These are phyloP conservation scores for Penicillium robsamsonii DNA, from an alignment of 495 filamentous ascomycete genomes.

Conservation along the genomic window DNA sequence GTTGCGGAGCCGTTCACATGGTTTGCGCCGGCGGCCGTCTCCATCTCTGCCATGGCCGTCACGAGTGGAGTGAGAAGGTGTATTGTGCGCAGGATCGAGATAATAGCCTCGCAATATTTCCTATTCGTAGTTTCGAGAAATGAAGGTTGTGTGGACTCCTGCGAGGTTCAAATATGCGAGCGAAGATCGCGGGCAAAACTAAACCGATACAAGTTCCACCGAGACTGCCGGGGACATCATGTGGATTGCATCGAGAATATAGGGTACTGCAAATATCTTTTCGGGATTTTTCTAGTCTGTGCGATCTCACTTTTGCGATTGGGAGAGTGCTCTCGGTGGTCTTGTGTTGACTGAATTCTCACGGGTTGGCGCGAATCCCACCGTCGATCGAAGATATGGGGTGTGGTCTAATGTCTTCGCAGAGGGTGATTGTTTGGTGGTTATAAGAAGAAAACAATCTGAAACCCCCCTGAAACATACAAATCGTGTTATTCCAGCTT, in stretches of 20 bases:
- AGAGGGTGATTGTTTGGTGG: neutral
- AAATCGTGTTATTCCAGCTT: neutral
- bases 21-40: constrained; percentile 19
- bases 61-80: neutral
- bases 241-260: constrained; percentile 13
- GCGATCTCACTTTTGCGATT: neutral
- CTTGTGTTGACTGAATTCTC: constrained; percentile 7
- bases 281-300: neutral
- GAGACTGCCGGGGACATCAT: constrained; percentile 29
- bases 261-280: neutral
- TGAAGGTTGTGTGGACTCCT: neutral
- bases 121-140: neutral
- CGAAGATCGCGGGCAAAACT: constrained; percentile 19
- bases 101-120: neutral
- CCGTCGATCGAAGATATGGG: neutral
- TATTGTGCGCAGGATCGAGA: neutral
- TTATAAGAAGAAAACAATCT: neutral
- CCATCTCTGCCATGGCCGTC: constrained; percentile 31
- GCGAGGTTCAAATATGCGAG: constrained; percentile 10
- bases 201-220: constrained; percentile 21
- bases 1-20: constrained; percentile 29
- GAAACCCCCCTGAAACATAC: neutral
- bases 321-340: neutral
- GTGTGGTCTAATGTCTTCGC: neutral
- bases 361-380: constrained; percentile 9